phyloP scores from a whole-genome alignment of 73 alveolate genomes.

The Uronychia binucleata region DNA sequence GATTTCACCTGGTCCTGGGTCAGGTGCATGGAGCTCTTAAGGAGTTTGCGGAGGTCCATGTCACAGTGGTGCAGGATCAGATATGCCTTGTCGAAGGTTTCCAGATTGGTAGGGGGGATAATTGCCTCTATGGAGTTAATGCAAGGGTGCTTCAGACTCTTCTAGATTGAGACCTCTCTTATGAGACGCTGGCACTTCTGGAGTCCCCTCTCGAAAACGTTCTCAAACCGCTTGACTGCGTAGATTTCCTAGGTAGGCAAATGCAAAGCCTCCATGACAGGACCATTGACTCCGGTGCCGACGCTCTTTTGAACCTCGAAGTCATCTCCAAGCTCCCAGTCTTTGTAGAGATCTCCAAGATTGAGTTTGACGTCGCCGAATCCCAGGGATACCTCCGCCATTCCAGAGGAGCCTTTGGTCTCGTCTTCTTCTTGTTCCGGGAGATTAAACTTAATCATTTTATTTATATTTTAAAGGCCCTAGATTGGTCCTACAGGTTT shows the following conservation, averaged over 20 bases:
- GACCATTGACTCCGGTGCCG: conserved; percentile 58
- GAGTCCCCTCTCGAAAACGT: conserved; percentile 27
- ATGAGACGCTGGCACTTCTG: conserved; percentile 30
- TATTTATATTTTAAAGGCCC: no score
- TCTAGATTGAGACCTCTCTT: conserved; percentile 38
- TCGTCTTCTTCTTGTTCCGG: not conserved
- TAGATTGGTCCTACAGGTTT: no score
- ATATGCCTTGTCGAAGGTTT: conserved; percentile 66
- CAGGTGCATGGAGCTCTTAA: conserved; percentile 76
- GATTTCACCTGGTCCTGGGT: conserved; percentile 62
- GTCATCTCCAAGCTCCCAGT: not conserved
- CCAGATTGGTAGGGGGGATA: conserved; percentile 53
- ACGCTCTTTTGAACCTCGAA: not conserved
- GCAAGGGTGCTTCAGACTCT: conserved; percentile 38
- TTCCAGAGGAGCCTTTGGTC: not conserved
- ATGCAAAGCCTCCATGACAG: conserved; percentile 38
- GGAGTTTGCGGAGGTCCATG: conserved; percentile 77
- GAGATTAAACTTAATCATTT: no score
- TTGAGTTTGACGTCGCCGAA: not conserved
- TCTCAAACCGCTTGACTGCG: conserved; percentile 53
- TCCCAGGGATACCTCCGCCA: not conserved
- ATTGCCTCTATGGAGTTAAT: conserved; percentile 20
- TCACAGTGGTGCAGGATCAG: conserved; percentile 76
- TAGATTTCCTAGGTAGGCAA: conserved; percentile 21
- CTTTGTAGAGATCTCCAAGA: not conserved